Evolutionary conservation across 2,329 filamentous ascomycete genomes (phyloP), one percentile per base, ranked within the genome.

Genomic region (Botrytis galanthina): DNA sequence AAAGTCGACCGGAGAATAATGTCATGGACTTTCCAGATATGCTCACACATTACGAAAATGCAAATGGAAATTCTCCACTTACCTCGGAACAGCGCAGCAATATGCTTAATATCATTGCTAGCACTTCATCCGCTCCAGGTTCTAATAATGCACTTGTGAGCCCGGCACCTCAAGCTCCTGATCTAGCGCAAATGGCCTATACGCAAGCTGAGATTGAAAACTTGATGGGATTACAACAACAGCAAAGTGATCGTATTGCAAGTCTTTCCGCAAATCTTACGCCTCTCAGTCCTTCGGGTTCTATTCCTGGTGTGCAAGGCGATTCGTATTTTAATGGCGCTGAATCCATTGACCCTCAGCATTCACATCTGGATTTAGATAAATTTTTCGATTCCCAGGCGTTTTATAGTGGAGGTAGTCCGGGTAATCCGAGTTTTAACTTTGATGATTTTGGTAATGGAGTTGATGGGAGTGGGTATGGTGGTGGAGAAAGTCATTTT

Each of bases 161-260:
- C 12, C 79, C 80, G 2, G 76, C 79, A 26, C 78, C 81, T 26
- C 79, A 81, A 22, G 82, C 83, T 5, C 87, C 88, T 0, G 81
- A 81, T 22, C 83, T 93, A 32, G 86, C 88, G 69, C 87, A 90
- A 57, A 88, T 96, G 75, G 88, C 86, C 63, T 88, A 88, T 74
- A 95, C 92, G 7, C 87, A 92, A 75, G 86, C 91, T 22, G 92
- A 97, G 75, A 88, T 98, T 42, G 93, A 96, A 70, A 87, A 92
- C 44, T 86, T 98, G 3, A 89, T 93, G 75, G 91, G 91, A 61
- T 85, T 97, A 78, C 93, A 97, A 80, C 88, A 89, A 37, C 90
- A 95, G 74, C 94, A 97, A 79, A 90, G 92, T 74, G 87, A 87
- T 66, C 92, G 92, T 67, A 92, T 98, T 1, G 89, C 93, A 75